These are phyloP conservation scores for Lactifluus echinatus DNA, from an alignment of 768 basidiomycete species.

Conservation along the genomic window DNA sequence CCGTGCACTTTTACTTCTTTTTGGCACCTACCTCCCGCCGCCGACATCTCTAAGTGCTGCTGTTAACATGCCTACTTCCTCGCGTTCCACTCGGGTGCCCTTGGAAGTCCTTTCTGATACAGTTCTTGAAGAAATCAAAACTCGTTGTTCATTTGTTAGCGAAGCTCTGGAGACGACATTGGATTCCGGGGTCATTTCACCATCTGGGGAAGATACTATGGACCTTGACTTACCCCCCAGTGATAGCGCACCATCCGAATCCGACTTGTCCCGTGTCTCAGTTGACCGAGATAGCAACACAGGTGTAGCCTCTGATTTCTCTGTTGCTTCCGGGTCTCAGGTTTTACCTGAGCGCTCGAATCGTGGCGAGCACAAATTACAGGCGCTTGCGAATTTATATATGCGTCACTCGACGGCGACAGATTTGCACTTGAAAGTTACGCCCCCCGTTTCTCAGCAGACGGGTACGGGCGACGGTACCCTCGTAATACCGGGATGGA, in stretches of 20 bases:
- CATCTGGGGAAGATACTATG: slow-evolving; percentile 29
- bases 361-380: slow-evolving; percentile 45
- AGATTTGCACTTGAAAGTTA: slow-evolving; percentile 58
- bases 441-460: slow-evolving; percentile 58
- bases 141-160: slow-evolving; percentile 83
- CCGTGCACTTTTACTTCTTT: slow-evolving; percentile 70
- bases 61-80: slow-evolving; percentile 52
- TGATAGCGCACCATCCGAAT: slow-evolving; percentile 57
- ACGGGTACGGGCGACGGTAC: slow-evolving; percentile 68
- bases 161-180: slow-evolving; percentile 38
- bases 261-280: slow-evolving; percentile 50
- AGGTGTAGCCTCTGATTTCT: slow-evolving; percentile 48
- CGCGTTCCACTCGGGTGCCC: slow-evolving; percentile 60
- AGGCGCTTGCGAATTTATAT: slow-evolving; percentile 63
- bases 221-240: slow-evolving; percentile 41
- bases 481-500: slow-evolving; percentile 87
- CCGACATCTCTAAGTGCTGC: slow-evolving; percentile 60
- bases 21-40: slow-evolving; percentile 80
- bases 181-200: slow-evolving; percentile 16
- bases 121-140: slow-evolving; percentile 86
- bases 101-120: slow-evolving; percentile 69
- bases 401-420: slow-evolving; percentile 71
- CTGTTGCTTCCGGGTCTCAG: slow-evolving; percentile 40
- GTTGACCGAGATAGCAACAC: slow-evolving; percentile 36
- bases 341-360: slow-evolving; percentile 25